phyloP scores from a whole-genome alignment of 2,329 filamentous ascomycete species.

The Mycogone perniciosa region DNA sequence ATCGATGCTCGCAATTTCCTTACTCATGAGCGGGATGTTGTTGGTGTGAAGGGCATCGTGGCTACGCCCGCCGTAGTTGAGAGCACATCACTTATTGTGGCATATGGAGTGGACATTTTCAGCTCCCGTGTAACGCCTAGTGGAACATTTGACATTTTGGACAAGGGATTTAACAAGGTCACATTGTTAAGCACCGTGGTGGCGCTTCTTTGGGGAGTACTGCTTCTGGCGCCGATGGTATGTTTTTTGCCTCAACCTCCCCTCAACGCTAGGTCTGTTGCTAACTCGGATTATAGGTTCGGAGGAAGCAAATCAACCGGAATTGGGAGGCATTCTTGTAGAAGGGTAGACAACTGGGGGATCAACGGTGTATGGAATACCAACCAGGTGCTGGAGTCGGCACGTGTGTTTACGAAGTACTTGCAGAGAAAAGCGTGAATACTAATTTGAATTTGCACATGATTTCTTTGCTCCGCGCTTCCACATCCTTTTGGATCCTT shows the following conservation, averaged over 20 bases:
- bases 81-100: slow-evolving; percentile 85
- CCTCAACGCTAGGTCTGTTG: not conserved
- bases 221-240: slow-evolving; percentile 80
- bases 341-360: slow-evolving; percentile 2
- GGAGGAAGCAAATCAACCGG: slow-evolving; percentile 62
- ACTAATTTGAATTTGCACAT: too few relatives aligned
- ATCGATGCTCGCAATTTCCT: slow-evolving; percentile 77
- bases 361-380: not conserved
- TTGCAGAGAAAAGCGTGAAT: too few relatives aligned
- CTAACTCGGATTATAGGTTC: slow-evolving; percentile 40
- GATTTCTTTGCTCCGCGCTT: too few relatives aligned
- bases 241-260: slow-evolving; percentile 29
- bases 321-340: slow-evolving; percentile 46
- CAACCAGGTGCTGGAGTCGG: not conserved
- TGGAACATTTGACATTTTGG: slow-evolving; percentile 83
- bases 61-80: slow-evolving; percentile 76
- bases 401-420: too few relatives aligned
- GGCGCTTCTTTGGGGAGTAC: slow-evolving; percentile 69
- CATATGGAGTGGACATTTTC: slow-evolving; percentile 83
- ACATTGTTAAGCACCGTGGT: slow-evolving; percentile 78
- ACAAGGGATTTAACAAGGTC: slow-evolving; percentile 87
- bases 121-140: slow-evolving; percentile 83
- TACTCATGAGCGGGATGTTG: slow-evolving; percentile 74
- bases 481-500: too few relatives aligned
- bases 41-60: slow-evolving; percentile 68